Evolutionary conservation across 164 flowering plant species (phyloP), one percentile per base, ranked within the genome.

Genomic region (Berberis thunbergii): DNA sequence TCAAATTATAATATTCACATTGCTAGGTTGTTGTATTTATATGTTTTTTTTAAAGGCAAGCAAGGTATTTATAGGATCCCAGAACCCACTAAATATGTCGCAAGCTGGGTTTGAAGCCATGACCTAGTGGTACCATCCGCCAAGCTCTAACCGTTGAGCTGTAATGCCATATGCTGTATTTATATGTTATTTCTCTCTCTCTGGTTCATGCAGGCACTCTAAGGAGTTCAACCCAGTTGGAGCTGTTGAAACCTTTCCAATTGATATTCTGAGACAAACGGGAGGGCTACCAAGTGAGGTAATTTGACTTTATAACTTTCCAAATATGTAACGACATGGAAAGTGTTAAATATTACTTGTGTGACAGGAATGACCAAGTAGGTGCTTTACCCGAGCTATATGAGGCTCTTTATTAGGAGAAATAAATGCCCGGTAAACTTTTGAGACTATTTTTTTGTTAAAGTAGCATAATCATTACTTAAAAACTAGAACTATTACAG

Each of bases 221-320:
- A 70, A 68, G 66, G 86, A 80, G 50, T 85, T 91, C 63, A 71
- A 77, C 67, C 92, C 96, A 45, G 76, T 89, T 38, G 78, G 82
- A 77, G 90, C 86, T 68, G 84, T 91, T 55, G 97, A 91, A 72
- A 87, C 96, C 46, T 74, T 89, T 61, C 80, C 96, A 1, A 45
- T 76, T 4, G 61, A 72, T 63, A 66, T 61, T 53, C 65, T 89
- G 64, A 81, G 71, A 62, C 76, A 72, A 70, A 79, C 63, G 6
- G 76, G 83, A 69, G 94, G 97, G 59, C 96, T 91, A 39, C 97
- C 96, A 7, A 80, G 73, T 73, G 64, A 86, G 91, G 97, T 88
- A 77, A 54, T 5, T 43, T 11, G 40, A 49, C 41, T 2, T 60
- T 11, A 41, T 67, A 44, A 55, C 9, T 6, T 7, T 41, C 43